phyloP scores from a whole-genome alignment of 177 flowering plant genomes.

The Telopea speciosissima region DNA sequence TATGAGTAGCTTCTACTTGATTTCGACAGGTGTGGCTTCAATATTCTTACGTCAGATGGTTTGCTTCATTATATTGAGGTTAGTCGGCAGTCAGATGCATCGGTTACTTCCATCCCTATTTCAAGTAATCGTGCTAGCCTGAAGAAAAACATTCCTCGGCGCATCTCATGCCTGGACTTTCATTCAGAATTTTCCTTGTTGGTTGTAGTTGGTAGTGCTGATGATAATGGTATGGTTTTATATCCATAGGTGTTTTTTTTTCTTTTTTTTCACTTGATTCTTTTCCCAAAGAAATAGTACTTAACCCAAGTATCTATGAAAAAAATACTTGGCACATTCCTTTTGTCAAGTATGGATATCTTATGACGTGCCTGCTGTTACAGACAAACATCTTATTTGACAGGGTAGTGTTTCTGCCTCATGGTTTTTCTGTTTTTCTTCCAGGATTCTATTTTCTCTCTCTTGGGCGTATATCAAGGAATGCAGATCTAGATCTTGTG shows the following conservation, averaged over 20 bases:
- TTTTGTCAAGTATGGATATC: too few relatives aligned
- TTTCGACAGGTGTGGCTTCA: slow-evolving; percentile 63
- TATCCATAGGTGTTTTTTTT: slow-evolving; percentile 2
- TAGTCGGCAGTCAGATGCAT: slow-evolving; percentile 45
- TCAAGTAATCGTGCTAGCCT: slow-evolving; percentile 22
- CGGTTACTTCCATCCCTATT: slow-evolving; percentile 27
- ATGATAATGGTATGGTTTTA: slow-evolving; percentile 37
- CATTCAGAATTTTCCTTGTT: slow-evolving; percentile 45
- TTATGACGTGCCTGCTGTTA: slow-evolving; percentile 5
- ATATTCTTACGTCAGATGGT: slow-evolving; percentile 72
- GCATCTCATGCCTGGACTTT: slow-evolving; percentile 58
- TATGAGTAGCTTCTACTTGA: not conserved
- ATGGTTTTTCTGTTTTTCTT: slow-evolving; percentile 4
- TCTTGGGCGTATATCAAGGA: slow-evolving; percentile 51
- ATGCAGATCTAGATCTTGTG: slow-evolving; percentile 38
- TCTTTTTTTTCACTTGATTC: not conserved
- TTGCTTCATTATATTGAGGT: slow-evolving; percentile 58
- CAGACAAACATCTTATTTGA: not conserved
- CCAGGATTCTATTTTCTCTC: slow-evolving; percentile 63
- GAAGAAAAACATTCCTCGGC: slow-evolving; percentile 36
- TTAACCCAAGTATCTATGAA: not conserved
- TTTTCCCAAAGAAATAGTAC: not conserved
- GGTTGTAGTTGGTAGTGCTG: slow-evolving; percentile 45
- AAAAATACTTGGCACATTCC: too few relatives aligned
- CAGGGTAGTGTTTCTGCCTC: slow-evolving; percentile 1